phyloP scores from a whole-genome alignment of 305 asterid species.

The Fraxinus nigra region DNA sequence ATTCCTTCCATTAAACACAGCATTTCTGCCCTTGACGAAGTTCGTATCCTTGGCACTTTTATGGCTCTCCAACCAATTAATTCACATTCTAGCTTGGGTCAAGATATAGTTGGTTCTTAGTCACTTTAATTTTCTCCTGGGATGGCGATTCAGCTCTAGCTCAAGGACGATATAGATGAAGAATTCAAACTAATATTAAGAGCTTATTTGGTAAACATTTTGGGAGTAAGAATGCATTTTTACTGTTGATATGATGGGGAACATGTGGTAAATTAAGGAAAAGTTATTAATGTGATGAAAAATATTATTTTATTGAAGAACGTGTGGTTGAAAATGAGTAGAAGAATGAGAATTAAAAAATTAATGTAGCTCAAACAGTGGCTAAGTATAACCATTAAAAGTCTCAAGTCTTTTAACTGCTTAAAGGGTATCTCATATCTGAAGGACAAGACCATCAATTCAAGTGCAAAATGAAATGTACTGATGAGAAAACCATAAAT shows the following conservation, averaged over 20 bases:
- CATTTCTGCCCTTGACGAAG: background rate
- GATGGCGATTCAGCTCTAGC: background rate
- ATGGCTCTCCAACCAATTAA: background rate
- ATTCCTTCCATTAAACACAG: background rate
- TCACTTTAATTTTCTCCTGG: background rate
- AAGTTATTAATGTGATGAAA: no score
- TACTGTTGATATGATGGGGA: no score
- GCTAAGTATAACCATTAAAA: background rate
- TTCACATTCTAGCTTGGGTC: background rate
- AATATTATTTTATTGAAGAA: no score
- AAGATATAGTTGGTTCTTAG: background rate
- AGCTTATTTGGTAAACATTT: no score
- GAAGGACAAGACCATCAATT: background rate
- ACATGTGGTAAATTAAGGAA: no score
- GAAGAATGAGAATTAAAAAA: no score
- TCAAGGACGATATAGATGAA: background rate
- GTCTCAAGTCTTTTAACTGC: constrained; percentile 3
- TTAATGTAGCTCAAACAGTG: no score
- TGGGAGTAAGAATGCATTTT: no score
- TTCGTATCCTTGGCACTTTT: background rate
- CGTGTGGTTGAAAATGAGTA: no score
- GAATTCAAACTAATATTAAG: background rate
- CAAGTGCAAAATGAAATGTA: background rate
- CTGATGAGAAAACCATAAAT: constrained; percentile 1
- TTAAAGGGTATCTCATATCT: background rate